Conservation (phyloP, 2,329 filamentous ascomycete genomes). For the Exophiala sp. region DNA sequence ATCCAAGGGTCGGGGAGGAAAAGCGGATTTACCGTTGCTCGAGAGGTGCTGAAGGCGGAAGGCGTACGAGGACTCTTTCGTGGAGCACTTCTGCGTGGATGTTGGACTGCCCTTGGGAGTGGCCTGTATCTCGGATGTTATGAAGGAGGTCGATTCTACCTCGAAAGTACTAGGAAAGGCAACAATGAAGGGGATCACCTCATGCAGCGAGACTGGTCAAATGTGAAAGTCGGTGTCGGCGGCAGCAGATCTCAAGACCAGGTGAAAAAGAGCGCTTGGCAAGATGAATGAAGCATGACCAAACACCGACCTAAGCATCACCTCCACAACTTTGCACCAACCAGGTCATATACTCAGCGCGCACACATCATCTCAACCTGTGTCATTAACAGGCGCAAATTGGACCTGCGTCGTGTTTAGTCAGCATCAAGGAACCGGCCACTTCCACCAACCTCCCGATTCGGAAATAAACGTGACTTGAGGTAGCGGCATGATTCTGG, state of each 20-base stretch:
- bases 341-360: too few species aligned
- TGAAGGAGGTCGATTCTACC: slow-evolving; percentile 69
- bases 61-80: slow-evolving; percentile 70
- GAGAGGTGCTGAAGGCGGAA: slow-evolving; percentile 61
- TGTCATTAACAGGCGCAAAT: too few species aligned
- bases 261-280: slow-evolving; percentile 30
- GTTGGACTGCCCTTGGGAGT: slow-evolving; percentile 79
- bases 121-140: slow-evolving; percentile 84
- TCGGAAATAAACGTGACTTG: slow-evolving; percentile 11
- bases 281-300: slow-evolving; percentile 23
- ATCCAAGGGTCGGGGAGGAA: slow-evolving; percentile 31
- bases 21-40: slow-evolving; percentile 59
- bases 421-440: neutral
- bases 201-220: slow-evolving; percentile 27
- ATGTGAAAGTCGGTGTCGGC: slow-evolving; percentile 28
- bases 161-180: slow-evolving; percentile 35
- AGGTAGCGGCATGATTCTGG: too few species aligned
- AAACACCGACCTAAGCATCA: neutral
- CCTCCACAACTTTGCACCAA: neutral
- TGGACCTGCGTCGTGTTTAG: neutral
- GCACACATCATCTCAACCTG: too few species aligned
- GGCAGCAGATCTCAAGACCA: slow-evolving; percentile 27
- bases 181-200: slow-evolving; percentile 24
- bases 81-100: slow-evolving; percentile 67
- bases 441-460: slow-evolving; percentile 1